Evolutionary conservation across 2,329 filamentous ascomycete species (phyloP), one percentile per base, ranked within the genome.

Genomic region (Pestalotiopsis fici): DNA sequence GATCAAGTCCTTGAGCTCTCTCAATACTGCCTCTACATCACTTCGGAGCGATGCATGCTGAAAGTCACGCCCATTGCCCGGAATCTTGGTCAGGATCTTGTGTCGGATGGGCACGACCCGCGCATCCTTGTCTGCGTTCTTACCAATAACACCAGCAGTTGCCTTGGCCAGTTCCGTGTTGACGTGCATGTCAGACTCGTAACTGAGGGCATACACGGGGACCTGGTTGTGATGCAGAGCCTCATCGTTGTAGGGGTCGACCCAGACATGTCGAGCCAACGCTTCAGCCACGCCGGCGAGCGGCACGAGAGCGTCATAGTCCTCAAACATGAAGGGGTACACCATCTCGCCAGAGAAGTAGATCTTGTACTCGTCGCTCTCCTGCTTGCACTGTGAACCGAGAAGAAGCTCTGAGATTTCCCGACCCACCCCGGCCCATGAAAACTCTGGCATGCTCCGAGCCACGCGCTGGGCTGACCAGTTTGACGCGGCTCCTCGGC

Each of bases 301-400:
- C 2, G 9, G n/a, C 7, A 23, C 47, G 25, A 75, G 68, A 2
- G 37, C 54, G 1, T 37, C 43, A 56, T 72, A 74, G 23, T 67
- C 64, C 11, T 69, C 64, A 47, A 68, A 73, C 69, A 73, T 70
- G 65, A 69, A 72, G 3, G 27, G 69, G 65, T 69, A 73, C 23
- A 75, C 64, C 65, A 73, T 71, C 68, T 75, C 74, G 35, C 69
- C 72, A 1, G 69, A 69, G 43, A 74, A 65, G 68, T 72, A 72
- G 27, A 74, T 60, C 18, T 18, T 65, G 25, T 15, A 11, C n/a
- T 21, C n/a, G 4, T 13, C 43, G 12, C 61, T 43, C 15, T 25
- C 57, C 57, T 39, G 11, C 21, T 39, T 39, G 15, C n/a, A 57
- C 0, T n/a, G 21, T 13, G 54, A 6, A 13, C 7, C n/a, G 25